Conservation (phyloP, 2,329 filamentous ascomycete genomes). For the Neonectria punicea region DNA sequence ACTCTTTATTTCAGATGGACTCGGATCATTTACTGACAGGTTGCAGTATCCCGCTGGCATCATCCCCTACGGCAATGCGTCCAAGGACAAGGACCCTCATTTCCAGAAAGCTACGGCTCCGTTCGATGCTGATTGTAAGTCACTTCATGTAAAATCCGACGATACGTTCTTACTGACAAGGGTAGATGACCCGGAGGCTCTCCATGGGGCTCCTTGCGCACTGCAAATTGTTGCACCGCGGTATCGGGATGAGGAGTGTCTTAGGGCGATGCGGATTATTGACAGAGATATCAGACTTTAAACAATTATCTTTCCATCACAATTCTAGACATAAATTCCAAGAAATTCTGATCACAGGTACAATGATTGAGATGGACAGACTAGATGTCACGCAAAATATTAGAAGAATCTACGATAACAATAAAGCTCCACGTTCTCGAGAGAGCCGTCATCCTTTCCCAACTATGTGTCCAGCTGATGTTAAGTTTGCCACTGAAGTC, state of each 20-base stretch:
- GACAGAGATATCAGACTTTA: slow-evolving; percentile 22
- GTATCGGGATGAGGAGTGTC: slow-evolving; percentile 37
- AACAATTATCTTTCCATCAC: not conserved
- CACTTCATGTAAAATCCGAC: rapidly evolving
- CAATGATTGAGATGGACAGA: not conserved
- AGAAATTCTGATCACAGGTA: too few species aligned
- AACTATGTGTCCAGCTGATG: too few species aligned
- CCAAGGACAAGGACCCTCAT: slow-evolving; percentile 27
- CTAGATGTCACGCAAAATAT: not conserved
- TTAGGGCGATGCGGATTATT: slow-evolving; percentile 34
- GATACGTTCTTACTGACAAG: not conserved
- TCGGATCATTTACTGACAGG: not conserved
- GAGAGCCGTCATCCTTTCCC: too few species aligned
- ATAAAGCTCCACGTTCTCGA: too few species aligned
- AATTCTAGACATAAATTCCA: not conserved
- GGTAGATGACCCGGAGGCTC: slow-evolving; percentile 29
- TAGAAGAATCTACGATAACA: too few species aligned
- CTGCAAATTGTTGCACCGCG: slow-evolving; percentile 34
- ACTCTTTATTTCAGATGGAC: rapidly evolving
- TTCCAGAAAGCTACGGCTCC: slow-evolving; percentile 22
- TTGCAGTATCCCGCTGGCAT: slow-evolving; percentile 36
- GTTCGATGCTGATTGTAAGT: slow-evolving; percentile 39
- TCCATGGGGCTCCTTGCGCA: slow-evolving; percentile 30
- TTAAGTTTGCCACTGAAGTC: too few species aligned
- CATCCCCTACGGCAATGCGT: slow-evolving; percentile 29